Evolutionary conservation across 805 yeast species (phyloP).

Genomic region (Torulaspora franciscae): DNA sequence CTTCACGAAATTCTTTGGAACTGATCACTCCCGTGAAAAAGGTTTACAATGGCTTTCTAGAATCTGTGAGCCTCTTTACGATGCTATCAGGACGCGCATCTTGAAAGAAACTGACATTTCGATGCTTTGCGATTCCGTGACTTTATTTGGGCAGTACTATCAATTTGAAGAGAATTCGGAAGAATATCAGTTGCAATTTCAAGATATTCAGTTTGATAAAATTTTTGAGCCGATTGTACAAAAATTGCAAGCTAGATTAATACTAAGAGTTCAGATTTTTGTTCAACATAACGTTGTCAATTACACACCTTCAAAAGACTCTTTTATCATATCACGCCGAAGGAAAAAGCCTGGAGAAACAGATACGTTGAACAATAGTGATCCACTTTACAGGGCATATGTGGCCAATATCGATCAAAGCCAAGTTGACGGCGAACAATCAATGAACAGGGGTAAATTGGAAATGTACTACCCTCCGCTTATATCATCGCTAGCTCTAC

Average conservation of each 20-base stretch:
- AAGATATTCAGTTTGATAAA: conserved; percentile 45
- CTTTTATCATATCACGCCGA: conserved; percentile 55
- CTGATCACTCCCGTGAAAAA: conserved; percentile 33
- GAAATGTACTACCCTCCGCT: conserved; percentile 62
- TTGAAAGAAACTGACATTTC: conserved; percentile 66
- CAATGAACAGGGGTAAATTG: neutral
- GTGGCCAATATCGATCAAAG: conserved; percentile 8
- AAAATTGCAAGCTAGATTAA: conserved; percentile 74
- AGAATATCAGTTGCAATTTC: conserved; percentile 31
- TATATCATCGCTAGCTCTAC: conserved; percentile 57
- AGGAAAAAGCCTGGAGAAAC: conserved; percentile 14
- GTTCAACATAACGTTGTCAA: conserved; percentile 64
- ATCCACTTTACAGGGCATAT: conserved; percentile 14
- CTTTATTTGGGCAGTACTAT: conserved; percentile 60
- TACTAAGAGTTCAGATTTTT: conserved; percentile 70
- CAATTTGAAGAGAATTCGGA: conserved; percentile 53
- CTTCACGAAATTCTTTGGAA: conserved; percentile 51
- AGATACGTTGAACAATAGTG: conserved; percentile 9
- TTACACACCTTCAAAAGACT: conserved; percentile 64
- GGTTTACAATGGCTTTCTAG: conserved; percentile 57
- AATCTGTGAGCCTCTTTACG: conserved; percentile 74
- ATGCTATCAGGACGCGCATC: conserved; percentile 57
- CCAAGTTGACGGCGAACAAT: neutral
- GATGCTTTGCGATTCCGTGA: conserved; percentile 68
- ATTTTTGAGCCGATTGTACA: conserved; percentile 66